A percentile compares a stretch with the other conserved stretches of the same genome.
phyloP scores from a whole-genome alignment of 2,329 filamentous ascomycete species.

The Calonectria pteridis region DNA sequence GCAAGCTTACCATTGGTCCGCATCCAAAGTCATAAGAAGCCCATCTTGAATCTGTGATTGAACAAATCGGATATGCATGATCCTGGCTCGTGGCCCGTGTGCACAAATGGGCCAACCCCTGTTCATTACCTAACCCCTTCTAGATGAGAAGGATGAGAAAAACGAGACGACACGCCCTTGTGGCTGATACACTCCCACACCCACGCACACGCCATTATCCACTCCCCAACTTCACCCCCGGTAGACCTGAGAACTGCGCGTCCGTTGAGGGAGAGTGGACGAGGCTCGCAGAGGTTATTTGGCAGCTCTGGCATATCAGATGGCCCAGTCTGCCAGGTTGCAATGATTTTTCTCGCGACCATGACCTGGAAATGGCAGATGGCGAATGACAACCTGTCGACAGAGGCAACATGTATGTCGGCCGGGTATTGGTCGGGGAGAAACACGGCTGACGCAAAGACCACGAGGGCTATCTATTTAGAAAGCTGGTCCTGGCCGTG shows the following conservation, averaged over 20 bases:
- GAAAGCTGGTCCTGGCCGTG: slow-evolving; percentile 24
- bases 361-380: slow-evolving; percentile 14
- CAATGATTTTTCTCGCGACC: slow-evolving; percentile 13
- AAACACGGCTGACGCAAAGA: slow-evolving; percentile 16
- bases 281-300: slow-evolving; percentile 24
- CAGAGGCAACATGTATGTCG: slow-evolving; percentile 15
- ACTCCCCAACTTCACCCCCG: slow-evolving; percentile 29
- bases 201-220: slow-evolving; percentile 12
- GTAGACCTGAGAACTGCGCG: slow-evolving; percentile 33
- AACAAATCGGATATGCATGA: slow-evolving; percentile 43
- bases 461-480: slow-evolving; percentile 25
- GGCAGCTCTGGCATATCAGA: slow-evolving; percentile 22
- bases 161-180: slow-evolving; percentile 30
- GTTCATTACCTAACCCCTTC: slow-evolving; percentile 24
- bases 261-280: slow-evolving; percentile 23
- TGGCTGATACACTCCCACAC: slow-evolving; percentile 24
- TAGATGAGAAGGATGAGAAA: slow-evolving; percentile 19
- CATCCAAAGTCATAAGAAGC: slow-evolving; percentile 32
- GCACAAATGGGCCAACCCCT: slow-evolving; percentile 34
- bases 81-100: slow-evolving; percentile 38
- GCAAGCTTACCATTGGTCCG: slow-evolving; percentile 36
- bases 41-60: slow-evolving; percentile 44
- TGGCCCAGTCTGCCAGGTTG: slow-evolving; percentile 22
- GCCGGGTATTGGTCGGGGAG: slow-evolving; percentile 37
- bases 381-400: slow-evolving; percentile 9